phyloP scores from a whole-genome alignment of 2,329 filamentous ascomycete species.

The Bipolaris zeicola region DNA sequence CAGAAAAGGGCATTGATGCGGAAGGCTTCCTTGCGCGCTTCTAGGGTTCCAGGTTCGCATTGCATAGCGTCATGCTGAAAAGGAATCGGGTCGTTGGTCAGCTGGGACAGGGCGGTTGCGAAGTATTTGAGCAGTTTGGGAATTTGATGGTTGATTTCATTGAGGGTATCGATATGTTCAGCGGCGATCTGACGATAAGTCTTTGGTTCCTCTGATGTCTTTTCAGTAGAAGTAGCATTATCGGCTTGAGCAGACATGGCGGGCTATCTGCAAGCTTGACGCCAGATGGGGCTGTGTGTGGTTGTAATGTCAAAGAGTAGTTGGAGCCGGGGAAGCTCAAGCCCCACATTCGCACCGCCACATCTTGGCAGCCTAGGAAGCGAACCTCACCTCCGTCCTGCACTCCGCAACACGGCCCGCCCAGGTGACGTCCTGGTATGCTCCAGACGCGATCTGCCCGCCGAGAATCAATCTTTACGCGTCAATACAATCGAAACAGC shows the following conservation, averaged over 20 bases:
- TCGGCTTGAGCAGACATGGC: conserved; percentile 23
- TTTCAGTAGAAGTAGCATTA: background rate
- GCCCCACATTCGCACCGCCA: conserved; percentile 12
- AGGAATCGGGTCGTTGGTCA: conserved; percentile 57
- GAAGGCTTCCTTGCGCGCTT: conserved; percentile 50
- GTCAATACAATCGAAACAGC: background rate
- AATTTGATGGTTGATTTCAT: conserved; percentile 35
- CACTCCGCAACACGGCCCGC: conserved; percentile 26
- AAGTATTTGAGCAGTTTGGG: conserved; percentile 72
- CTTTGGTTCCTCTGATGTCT: conserved; percentile 17
- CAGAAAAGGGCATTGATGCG: conserved; percentile 67
- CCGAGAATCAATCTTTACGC: conserved; percentile 4
- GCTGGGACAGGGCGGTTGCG: conserved; percentile 75
- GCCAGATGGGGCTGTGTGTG: background rate
- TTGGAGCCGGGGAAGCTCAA: conserved; percentile 7
- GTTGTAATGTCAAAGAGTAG: background rate
- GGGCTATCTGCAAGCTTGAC: conserved; percentile 4
- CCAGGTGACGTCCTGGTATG: conserved; percentile 9
- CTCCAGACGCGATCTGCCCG: conserved; percentile 7
- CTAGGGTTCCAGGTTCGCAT: conserved; percentile 41
- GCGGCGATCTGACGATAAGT: conserved; percentile 41
- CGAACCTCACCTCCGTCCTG: conserved; percentile 32
- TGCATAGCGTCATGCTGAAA: conserved; percentile 41
- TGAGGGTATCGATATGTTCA: conserved; percentile 41
- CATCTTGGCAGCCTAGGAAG: conserved; percentile 26